phyloP scores from a whole-genome alignment of 352 stramenopile species.

The Phytophthora uliginosa region DNA sequence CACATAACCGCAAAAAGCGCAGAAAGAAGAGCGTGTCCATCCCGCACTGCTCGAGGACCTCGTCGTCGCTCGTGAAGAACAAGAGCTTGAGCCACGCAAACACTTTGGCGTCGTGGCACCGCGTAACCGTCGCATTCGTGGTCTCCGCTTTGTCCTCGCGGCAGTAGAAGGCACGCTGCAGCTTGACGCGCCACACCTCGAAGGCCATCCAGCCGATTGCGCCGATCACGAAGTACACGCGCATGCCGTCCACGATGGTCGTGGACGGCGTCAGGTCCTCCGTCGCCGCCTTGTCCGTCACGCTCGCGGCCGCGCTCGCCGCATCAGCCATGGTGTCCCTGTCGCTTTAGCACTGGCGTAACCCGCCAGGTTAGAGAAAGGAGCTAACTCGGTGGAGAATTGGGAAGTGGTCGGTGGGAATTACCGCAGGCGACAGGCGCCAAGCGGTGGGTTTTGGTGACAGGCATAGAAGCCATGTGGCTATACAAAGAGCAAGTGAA shows the following conservation, averaged over 20 bases:
- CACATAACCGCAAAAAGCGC: conserved; percentile 74
- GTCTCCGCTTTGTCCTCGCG: conserved; percentile 75
- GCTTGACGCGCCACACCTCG: conserved; percentile 64
- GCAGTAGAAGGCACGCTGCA: conserved; percentile 78
- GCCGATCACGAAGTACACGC: conserved; percentile 76
- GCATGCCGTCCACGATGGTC: conserved; percentile 76
- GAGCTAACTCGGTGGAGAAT: conserved; percentile 2
- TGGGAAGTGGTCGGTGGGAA: conserved; percentile 17
- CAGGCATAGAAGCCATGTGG: conserved; percentile 3
- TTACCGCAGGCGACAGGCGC: conserved; percentile 13
- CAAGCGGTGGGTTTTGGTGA: conserved; percentile 9
- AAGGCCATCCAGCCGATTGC: conserved; percentile 74
- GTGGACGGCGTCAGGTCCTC: conserved; percentile 70
- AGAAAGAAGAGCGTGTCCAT: conserved; percentile 88
- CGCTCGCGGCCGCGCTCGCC: conserved; percentile 36
- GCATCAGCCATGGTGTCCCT: conserved; percentile 35
- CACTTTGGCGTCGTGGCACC: conserved; percentile 39
- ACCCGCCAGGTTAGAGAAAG: neutral
- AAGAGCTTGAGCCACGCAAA: conserved; percentile 71
- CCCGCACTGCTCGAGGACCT: conserved; percentile 72
- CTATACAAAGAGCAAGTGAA: conserved; percentile 25
- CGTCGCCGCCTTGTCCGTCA: conserved; percentile 41
- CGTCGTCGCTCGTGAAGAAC: conserved; percentile 73
- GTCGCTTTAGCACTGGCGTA: neutral
- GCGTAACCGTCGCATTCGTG: conserved; percentile 51